Percentiles rank a stretch among this genome's conserved stretches.
These are phyloP conservation scores for Eimeria sp. DNA, from an alignment of 169 alveolate species.

Conservation along the genomic window DNA sequence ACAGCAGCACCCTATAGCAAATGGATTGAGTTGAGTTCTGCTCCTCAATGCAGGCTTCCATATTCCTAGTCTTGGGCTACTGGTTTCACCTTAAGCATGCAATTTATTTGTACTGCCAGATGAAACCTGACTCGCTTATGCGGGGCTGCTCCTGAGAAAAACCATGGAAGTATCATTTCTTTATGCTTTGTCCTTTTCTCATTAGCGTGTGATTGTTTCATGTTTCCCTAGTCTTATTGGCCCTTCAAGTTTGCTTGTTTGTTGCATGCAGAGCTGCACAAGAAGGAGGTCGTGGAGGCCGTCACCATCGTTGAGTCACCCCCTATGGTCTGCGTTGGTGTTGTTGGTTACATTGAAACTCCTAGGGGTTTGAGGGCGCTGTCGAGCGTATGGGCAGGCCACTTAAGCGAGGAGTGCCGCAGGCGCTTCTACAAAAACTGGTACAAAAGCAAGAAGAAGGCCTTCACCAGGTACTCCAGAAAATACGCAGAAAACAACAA, in stretches of 20 bases:
- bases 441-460: slow-evolving; percentile 98
- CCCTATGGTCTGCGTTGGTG: slow-evolving; percentile 99
- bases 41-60: slow-evolving; percentile 76
- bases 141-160: slow-evolving; percentile 76
- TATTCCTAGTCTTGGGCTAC: slow-evolving; percentile 79
- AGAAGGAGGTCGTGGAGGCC: slow-evolving; percentile 99
- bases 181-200: not conserved
- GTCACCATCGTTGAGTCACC: slow-evolving; percentile 99
- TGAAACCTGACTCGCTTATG: slow-evolving; percentile 62
- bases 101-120: not conserved
- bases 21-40: slow-evolving; percentile 73
- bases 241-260: not conserved
- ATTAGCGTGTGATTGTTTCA: not conserved
- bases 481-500: slow-evolving; percentile 93
- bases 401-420: slow-evolving; percentile 98
- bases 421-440: slow-evolving; percentile 99
- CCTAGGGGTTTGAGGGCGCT: slow-evolving; percentile 99
- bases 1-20: slow-evolving; percentile 72
- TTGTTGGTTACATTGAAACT: slow-evolving; percentile 99
- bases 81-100: not conserved
- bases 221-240: not conserved
- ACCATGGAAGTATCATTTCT: slow-evolving; percentile 63
- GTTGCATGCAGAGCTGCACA: slow-evolving; percentile 93
- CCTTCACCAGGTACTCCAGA: slow-evolving; percentile 98
- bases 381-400: slow-evolving; percentile 99